These are phyloP conservation scores for Aspergillus spinulosporus DNA, from an alignment of 2,329 filamentous ascomycete species.

Conservation along the genomic window DNA sequence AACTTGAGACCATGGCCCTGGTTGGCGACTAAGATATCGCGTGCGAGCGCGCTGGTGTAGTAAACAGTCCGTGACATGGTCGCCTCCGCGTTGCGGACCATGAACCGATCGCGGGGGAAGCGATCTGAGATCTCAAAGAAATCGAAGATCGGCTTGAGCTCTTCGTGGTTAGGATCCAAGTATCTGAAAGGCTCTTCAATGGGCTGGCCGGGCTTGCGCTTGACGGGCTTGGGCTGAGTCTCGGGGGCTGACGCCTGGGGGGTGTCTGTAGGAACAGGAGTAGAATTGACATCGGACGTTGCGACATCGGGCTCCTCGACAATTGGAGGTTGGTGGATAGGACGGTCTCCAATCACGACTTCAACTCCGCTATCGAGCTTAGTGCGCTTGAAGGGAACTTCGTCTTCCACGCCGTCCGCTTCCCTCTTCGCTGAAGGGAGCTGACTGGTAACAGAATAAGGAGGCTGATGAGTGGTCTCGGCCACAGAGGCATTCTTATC, in stretches of 20 bases:
- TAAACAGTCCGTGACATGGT: constrained; percentile 93
- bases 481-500: constrained; percentile 40
- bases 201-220: constrained; percentile 48
- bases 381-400: constrained; percentile 46
- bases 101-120: constrained; percentile 88
- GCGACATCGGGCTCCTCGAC: constrained; percentile 25
- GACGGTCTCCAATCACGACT: constrained; percentile 40
- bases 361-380: constrained; percentile 44
- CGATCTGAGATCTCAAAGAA: constrained; percentile 84
- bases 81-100: constrained; percentile 90
- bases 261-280: constrained; percentile 18
- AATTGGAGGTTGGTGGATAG: constrained; percentile 35
- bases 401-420: constrained; percentile 37
- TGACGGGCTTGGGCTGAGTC: constrained; percentile 26
- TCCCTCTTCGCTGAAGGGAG: constrained; percentile 33
- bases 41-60: constrained; percentile 83
- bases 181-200: constrained; percentile 96
- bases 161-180: constrained; percentile 69
- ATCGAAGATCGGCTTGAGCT: constrained; percentile 72
- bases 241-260: constrained; percentile 18
- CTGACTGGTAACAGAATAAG: constrained; percentile 34
- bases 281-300: constrained; percentile 28
- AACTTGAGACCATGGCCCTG: constrained; percentile 92
- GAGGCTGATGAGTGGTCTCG: constrained; percentile 34
- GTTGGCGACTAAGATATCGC: constrained; percentile 82